Conservation (phyloP, 2,329 filamentous ascomycete species). For the Arthrobotrys iridis region DNA sequence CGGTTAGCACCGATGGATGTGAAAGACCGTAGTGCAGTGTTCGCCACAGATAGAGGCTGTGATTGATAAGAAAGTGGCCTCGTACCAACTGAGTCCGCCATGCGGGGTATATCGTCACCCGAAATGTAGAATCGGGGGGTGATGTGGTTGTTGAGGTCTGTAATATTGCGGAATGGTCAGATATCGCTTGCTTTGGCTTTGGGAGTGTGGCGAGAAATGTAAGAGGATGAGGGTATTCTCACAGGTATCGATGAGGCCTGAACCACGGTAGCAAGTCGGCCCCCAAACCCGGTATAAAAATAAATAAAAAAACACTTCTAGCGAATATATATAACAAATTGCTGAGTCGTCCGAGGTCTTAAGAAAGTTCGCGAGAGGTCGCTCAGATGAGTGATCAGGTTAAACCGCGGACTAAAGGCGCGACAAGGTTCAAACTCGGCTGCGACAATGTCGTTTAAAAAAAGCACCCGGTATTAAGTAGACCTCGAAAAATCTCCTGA, state of each 20-base stretch:
- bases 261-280: neutral
- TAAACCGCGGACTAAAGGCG: slow-evolving; percentile 52
- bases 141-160: neutral
- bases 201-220: slow-evolving; percentile 2
- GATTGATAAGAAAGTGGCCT: neutral
- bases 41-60: neutral
- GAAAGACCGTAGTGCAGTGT: neutral
- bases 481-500: neutral
- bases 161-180: neutral
- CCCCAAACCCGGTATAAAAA: neutral
- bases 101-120: slow-evolving; percentile 25
- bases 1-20: slow-evolving; percentile 22
- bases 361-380: slow-evolving; percentile 12
- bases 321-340: slow-evolving; percentile 13
- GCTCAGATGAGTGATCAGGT: neutral
- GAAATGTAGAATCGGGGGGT: neutral
- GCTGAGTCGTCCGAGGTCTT: neutral
- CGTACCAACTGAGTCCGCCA: slow-evolving; percentile 53
- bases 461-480: slow-evolving; percentile 16
- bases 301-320: neutral
- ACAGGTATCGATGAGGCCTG: slow-evolving; percentile 5
- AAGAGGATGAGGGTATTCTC: neutral
- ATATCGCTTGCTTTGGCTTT: neutral
- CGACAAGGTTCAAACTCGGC: slow-evolving; percentile 47
- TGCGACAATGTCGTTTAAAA: slow-evolving; percentile 37